A percentile compares a stretch with the other conserved stretches of the same genome.
phyloP scores from a whole-genome alignment of 345 rosid genomes.

The thale cress (Arabidopsis thaliana) region TAIR10.1 NC_003076.8:17426001-17426500 shows the following conservation, averaged over 20 bases:
- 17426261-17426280: constrained; percentile 51
- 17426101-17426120: too few species aligned
- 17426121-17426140: background rate
- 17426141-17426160: background rate
- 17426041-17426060: background rate
- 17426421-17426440: constrained; percentile 4
- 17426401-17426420: constrained; percentile 25
- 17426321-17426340: constrained; percentile 41
- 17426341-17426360: constrained; percentile 42
- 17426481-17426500: background rate
- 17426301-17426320: constrained; percentile 54
- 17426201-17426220: constrained; percentile 15
- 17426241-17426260: constrained; percentile 34
- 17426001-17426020: background rate
- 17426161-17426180: background rate
- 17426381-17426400: constrained; percentile 56
- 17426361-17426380: constrained; percentile 56
- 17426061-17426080: background rate
- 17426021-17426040: constrained; percentile 9
- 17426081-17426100: too few species aligned
- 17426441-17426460: constrained; percentile 2
- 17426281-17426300: constrained; percentile 53
- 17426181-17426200: background rate
- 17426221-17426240: constrained; percentile 1
- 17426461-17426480: background rate